These are phyloP conservation scores for Hibiscus syriacus DNA, from an alignment of 345 rosid genomes.

Conservation along the genomic window DNA sequence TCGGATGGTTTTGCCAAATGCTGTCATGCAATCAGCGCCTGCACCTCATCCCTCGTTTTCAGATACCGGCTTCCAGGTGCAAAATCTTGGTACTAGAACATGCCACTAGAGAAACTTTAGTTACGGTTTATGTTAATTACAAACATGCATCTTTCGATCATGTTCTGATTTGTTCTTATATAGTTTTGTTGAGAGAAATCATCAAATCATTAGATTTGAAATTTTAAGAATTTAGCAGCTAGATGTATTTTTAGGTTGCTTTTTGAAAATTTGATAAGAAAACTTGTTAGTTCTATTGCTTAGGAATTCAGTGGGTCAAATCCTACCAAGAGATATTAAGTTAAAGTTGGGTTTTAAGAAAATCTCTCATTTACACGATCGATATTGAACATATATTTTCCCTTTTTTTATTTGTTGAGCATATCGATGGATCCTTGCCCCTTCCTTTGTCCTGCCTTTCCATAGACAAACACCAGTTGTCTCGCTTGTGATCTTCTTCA, in stretches of 20 bases:
- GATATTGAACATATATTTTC: not conserved
- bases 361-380: not conserved
- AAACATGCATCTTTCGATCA: not conserved
- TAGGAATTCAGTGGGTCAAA: not conserved
- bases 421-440: not conserved
- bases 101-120: too few species aligned
- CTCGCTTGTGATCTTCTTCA: not conserved
- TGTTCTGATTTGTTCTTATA: not conserved
- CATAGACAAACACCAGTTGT: not conserved
- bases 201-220: not conserved
- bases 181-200: not conserved
- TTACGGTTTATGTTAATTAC: not conserved
- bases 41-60: conserved; percentile 32
- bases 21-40: conserved; percentile 39
- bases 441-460: not conserved
- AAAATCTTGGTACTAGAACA: not conserved
- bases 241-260: not conserved
- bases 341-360: too few species aligned
- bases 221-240: not conserved
- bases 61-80: conserved; percentile 45
- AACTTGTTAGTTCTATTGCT: not conserved
- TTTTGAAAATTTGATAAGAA: not conserved
- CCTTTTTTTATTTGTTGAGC: not conserved
- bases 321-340: not conserved
- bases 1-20: too few species aligned